A percentile compares a stretch with the other conserved stretches of the same genome.
phyloP scores from a whole-genome alignment of 345 rosid species.

The Lepidium aucheri region DNA sequence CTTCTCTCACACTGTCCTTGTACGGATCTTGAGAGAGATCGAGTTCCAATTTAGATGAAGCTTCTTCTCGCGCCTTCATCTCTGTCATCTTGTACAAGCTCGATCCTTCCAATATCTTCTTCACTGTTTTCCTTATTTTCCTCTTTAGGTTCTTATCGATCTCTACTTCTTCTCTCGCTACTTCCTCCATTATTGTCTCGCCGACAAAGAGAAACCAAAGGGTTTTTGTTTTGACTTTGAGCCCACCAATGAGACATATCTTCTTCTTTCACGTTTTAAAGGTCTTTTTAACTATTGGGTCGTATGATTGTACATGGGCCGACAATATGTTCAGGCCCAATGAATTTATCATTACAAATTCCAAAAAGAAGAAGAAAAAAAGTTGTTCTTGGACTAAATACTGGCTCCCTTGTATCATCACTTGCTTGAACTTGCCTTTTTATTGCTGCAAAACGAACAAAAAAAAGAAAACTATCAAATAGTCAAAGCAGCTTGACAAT shows the following conservation, averaged over 20 bases:
- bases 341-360: not conserved
- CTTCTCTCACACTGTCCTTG: constrained; percentile 23
- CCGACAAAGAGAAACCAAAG: not conserved
- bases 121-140: constrained; percentile 28
- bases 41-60: constrained; percentile 26
- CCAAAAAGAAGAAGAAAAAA: too few species aligned
- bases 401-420: not conserved
- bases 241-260: not conserved
- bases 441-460: not conserved
- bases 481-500: not conserved
- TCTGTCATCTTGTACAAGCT: constrained; percentile 33
- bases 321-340: not conserved
- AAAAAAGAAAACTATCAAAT: not conserved
- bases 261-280: not conserved
- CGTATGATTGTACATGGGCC: not conserved
- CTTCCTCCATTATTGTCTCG: constrained; percentile 20
- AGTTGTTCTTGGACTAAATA: not conserved
- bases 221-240: not conserved
- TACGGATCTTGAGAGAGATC: constrained; percentile 28
- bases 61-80: constrained; percentile 31
- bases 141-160: constrained; percentile 12
- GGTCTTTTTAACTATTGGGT: not conserved
- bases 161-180: constrained; percentile 9
- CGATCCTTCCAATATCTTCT: constrained; percentile 26
- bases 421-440: constrained; percentile 2